Percentiles rank a stretch among this genome's conserved stretches.
phyloP scores from a whole-genome alignment of 441 rosid species.

The Arabidopsis hybrid region DNA sequence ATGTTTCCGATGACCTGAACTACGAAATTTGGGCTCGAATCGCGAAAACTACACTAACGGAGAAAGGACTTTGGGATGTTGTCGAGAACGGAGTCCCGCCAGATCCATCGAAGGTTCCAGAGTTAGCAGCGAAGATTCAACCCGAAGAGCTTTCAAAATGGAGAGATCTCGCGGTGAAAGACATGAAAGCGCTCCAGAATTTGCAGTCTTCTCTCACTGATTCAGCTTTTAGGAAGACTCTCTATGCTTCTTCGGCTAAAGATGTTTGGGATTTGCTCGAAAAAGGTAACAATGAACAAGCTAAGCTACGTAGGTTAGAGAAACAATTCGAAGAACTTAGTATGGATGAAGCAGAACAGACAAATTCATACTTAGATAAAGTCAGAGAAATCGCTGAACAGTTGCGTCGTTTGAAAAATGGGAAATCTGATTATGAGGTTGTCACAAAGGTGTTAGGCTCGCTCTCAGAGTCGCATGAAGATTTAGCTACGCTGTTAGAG shows the following conservation, averaged over 20 bases:
- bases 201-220: not conserved
- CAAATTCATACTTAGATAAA: not conserved
- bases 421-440: not conserved
- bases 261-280: not conserved
- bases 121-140: not conserved
- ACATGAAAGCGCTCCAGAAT: conserved; percentile 3
- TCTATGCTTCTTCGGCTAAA: not conserved
- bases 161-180: not conserved
- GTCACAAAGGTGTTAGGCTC: not conserved
- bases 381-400: not conserved
- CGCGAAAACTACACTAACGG: not conserved
- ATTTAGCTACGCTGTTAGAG: not conserved
- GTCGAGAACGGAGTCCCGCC: not conserved
- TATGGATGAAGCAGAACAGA: not conserved
- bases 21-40: not conserved
- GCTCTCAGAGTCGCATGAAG: not conserved
- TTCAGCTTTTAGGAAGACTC: not conserved
- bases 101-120: not conserved
- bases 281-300: not conserved
- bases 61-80: conserved; percentile 21
- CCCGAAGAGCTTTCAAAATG: not conserved
- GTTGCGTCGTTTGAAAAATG: not conserved
- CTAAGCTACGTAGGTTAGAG: not conserved
- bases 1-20: not conserved
- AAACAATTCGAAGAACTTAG: not conserved